A percentile compares a stretch with the other conserved stretches of the same genome.
Conservation (phyloP, 495 filamentous ascomycete genomes). For the Talaromyces trachyspermus region DNA sequence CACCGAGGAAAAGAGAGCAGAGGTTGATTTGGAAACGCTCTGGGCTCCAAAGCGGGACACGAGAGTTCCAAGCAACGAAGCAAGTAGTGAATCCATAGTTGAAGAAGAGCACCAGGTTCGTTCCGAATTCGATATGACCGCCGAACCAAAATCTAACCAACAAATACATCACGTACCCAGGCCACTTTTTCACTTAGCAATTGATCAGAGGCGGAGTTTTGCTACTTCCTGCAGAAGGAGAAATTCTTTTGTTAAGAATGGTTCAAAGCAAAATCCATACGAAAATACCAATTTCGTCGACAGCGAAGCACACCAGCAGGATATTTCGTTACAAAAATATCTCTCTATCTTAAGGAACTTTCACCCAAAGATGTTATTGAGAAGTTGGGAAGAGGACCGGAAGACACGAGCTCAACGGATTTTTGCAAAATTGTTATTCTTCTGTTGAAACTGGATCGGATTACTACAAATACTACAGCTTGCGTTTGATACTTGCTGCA, state of each 20-base stretch:
- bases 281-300: no score
- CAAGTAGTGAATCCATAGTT: constrained; percentile 5
- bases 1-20: constrained; percentile 74
- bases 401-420: constrained; percentile 40
- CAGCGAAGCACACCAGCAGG: no score
- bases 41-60: constrained; percentile 55
- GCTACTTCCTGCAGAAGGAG: constrained; percentile 15
- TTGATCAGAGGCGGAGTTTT: constrained; percentile 16
- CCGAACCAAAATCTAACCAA: not conserved
- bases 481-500: constrained; percentile 6
- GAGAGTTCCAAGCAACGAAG: constrained; percentile 12
- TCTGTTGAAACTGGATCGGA: not conserved
- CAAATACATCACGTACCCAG: not conserved
- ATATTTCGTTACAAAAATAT: not conserved
- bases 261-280: no score
- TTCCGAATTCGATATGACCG: not conserved
- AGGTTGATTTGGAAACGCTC: constrained; percentile 74
- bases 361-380: not conserved
- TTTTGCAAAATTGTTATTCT: constrained; percentile 22
- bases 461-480: not conserved
- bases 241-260: not conserved
- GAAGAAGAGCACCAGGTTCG: constrained; percentile 1
- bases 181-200: constrained; percentile 1
- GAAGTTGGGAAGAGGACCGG: constrained; percentile 33
- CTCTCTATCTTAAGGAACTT: not conserved